These are phyloP conservation scores for Phialophora tarda DNA, from an alignment of 2,329 filamentous ascomycete genomes.

Conservation along the genomic window DNA sequence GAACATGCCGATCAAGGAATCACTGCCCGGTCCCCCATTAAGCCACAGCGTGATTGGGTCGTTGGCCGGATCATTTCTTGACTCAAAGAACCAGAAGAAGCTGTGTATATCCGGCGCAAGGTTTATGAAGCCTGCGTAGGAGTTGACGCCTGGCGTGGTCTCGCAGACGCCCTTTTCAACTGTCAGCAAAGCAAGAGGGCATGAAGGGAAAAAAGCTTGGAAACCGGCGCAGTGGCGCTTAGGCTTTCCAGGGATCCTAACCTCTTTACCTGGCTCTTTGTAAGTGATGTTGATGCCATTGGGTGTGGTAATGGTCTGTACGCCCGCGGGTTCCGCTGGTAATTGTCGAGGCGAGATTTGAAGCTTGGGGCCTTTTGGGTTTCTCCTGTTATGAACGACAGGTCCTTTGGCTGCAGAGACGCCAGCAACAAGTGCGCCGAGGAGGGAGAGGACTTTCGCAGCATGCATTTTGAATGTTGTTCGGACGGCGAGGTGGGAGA, in stretches of 20 bases:
- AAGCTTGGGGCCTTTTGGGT: constrained; percentile 21
- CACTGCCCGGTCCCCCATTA: constrained; percentile 52
- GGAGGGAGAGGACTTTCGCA: constrained; percentile 6
- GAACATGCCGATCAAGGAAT: constrained; percentile 51
- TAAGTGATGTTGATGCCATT: constrained; percentile 61
- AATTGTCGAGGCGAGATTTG: constrained; percentile 44
- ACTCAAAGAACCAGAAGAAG: constrained; percentile 64
- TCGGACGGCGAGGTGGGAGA: background rate
- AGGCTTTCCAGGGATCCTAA: background rate
- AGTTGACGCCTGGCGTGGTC: constrained; percentile 61
- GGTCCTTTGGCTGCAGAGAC: constrained; percentile 31
- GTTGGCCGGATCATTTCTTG: constrained; percentile 56
- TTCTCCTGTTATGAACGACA: constrained; percentile 30
- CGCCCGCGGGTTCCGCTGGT: constrained; percentile 46
- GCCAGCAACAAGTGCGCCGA: constrained; percentile 23
- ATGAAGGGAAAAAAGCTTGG: background rate
- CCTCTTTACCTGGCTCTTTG: constrained; percentile 60
- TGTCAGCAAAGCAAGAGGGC: background rate
- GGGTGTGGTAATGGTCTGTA: constrained; percentile 48
- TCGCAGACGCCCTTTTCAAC: constrained; percentile 54
- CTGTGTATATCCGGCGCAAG: constrained; percentile 59
- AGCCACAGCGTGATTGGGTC: constrained; percentile 52
- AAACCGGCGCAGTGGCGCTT: background rate
- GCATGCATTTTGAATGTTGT: constrained; percentile 20
- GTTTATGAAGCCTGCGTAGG: constrained; percentile 62